Evolutionary conservation across 495 filamentous ascomycete species (phyloP), one percentile per base, ranked within the genome.

Genomic region (Aspergillus diversus): DNA sequence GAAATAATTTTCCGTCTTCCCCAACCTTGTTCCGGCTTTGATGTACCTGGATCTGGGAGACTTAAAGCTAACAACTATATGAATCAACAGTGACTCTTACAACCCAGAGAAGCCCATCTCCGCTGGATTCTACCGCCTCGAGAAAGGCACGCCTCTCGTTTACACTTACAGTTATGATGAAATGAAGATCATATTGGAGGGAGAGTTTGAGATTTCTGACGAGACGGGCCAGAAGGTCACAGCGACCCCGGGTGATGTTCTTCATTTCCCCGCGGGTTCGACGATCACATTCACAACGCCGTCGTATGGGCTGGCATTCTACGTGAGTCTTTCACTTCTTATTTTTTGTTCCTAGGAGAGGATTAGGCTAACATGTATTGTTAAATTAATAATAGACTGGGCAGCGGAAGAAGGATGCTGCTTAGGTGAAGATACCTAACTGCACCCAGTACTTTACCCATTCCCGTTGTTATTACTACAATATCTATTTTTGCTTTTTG

Each of bases 181-280:
- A 76, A 90, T 85, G 85, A 91, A 92, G 78, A 90, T 92, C 64
- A 90, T 92, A 64, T 75, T 93, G 7, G 90, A 93, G 66, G 90
- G 90, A 55, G 83, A 86, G 64, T 91, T 90, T 66, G 84, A 89
- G 64, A 91, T 93, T 65, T 79, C 80, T 7, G 88, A 90, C 72
- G 89, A 89, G 76, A 83, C 82, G 7, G 89, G 88, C 32, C 84
- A 89, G 67, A 88, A 84, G 63, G 89, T 90, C 17, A 84, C 86
- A 49, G 90, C 86, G 8, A 77, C 71, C 35, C 83, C 84, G 33
- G 90, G 90, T 3, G 90, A 93, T 77, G 88, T 92, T 57, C 91
- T 93, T 67, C 88, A 89, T 67, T 90, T 92, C 70, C 88, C 88
- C 63, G 90, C 90, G 78, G 90, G 90, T n/a, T 76, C 82, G 7